phyloP scores from a whole-genome alignment of 805 yeast genomes.

The Metschnikowia corniflorae region DNA sequence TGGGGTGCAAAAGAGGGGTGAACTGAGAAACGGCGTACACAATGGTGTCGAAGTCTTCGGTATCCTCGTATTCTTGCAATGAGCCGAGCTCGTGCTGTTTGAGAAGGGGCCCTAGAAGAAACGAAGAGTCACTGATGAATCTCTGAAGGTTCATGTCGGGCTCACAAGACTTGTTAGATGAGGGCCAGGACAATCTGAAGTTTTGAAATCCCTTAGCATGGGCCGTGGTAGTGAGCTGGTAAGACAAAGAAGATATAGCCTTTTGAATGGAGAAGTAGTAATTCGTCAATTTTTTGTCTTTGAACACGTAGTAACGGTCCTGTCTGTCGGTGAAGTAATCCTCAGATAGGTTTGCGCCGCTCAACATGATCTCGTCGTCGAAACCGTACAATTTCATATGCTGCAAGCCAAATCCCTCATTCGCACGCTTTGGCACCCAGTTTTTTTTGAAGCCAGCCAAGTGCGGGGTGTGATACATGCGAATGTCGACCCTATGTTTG shows the following conservation, averaged over 20 bases:
- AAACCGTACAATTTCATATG: constrained; percentile 97
- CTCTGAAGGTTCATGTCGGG: constrained; percentile 54
- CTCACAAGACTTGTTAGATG: constrained; percentile 59
- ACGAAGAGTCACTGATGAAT: constrained; percentile 56
- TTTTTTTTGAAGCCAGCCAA: constrained; percentile 61
- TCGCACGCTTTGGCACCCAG: constrained; percentile 75
- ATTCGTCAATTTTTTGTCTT: constrained; percentile 53
- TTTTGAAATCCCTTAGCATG: constrained; percentile 36
- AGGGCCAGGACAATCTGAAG: constrained; percentile 72
- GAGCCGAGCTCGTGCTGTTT: constrained; percentile 36
- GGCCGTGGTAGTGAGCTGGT: constrained; percentile 49
- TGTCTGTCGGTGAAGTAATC: constrained; percentile 95
- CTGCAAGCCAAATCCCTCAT: constrained; percentile 91
- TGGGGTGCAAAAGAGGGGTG: constrained; percentile 68
- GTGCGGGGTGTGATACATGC: constrained; percentile 89
- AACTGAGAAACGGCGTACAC: constrained; percentile 92
- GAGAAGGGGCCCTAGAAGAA: constrained; percentile 55
- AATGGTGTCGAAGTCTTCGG: constrained; percentile 48
- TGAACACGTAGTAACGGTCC: constrained; percentile 82
- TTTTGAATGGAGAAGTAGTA: constrained; percentile 72
- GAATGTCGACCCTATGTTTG: constrained; percentile 63
- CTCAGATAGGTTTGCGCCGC: constrained; percentile 87
- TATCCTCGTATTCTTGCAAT: constrained; percentile 31
- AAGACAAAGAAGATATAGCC: constrained; percentile 68
- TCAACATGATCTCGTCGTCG: constrained; percentile 81